These are phyloP conservation scores for Phytophthora kernoviae DNA, from an alignment of 352 stramenopile species.

Conservation along the genomic window DNA sequence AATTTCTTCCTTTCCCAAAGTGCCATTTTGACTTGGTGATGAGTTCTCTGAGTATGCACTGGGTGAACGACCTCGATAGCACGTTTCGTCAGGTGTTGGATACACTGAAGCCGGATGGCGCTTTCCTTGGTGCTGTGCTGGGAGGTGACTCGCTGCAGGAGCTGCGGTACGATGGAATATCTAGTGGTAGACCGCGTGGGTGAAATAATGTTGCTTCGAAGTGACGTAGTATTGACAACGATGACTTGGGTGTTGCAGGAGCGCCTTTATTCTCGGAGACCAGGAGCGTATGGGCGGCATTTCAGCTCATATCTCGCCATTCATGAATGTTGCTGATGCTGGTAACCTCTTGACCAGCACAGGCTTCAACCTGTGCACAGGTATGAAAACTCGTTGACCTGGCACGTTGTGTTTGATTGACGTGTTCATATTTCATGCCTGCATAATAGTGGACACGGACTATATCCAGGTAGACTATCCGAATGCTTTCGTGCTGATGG, in stretches of 20 bases:
- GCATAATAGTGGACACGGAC: conserved; percentile 93
- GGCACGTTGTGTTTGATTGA: not conserved
- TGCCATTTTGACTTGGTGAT: conserved; percentile 97
- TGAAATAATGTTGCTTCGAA: not conserved
- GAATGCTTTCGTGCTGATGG: conserved; percentile 96
- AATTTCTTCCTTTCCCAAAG: conserved; percentile 94
- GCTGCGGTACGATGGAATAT: conserved; percentile 62
- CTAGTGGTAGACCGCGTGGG: not conserved
- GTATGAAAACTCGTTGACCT: conserved; percentile 22
- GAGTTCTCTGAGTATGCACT: conserved; percentile 95
- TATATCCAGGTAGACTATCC: conserved; percentile 95
- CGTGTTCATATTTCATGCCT: not conserved
- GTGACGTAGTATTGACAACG: too few species aligned
- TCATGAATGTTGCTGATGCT: conserved; percentile 95
- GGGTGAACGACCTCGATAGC: conserved; percentile 96
- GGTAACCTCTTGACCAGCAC: conserved; percentile 92
- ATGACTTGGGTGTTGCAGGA: conserved; percentile 44
- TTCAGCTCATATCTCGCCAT: conserved; percentile 94
- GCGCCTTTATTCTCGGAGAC: conserved; percentile 94
- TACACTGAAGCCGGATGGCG: conserved; percentile 96
- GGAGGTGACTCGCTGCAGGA: conserved; percentile 96
- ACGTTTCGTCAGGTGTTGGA: conserved; percentile 81
- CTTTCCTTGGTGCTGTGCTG: conserved; percentile 96
- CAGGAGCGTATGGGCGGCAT: conserved; percentile 95
- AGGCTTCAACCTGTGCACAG: conserved; percentile 94